Conservation (phyloP, 2,329 filamentous ascomycete genomes). For the Fusarium begoniae region DNA sequence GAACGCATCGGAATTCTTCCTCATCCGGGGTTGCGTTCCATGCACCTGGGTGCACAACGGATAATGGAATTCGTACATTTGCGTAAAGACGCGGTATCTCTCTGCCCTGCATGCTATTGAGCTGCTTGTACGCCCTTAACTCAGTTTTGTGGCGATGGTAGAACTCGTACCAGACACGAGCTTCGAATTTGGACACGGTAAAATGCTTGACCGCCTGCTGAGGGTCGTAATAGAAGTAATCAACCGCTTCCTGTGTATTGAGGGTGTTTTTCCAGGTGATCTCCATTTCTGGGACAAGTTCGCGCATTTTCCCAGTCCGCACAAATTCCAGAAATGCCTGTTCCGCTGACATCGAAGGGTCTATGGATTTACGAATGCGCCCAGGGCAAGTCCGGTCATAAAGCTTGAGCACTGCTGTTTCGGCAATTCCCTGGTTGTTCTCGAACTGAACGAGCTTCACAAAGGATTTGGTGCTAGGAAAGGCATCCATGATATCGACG, state of each 20-base stretch:
- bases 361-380: not conserved
- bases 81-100: not conserved
- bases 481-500: not conserved
- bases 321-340: not conserved
- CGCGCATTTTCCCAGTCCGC: too few relatives aligned
- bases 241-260: too few relatives aligned
- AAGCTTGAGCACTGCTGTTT: not conserved
- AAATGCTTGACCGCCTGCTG: too few relatives aligned
- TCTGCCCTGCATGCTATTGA: not conserved
- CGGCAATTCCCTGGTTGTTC: too few relatives aligned
- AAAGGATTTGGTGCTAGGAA: not conserved
- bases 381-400: not conserved
- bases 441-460: not conserved
- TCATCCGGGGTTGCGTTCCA: too few relatives aligned
- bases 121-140: not conserved
- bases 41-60: too few relatives aligned
- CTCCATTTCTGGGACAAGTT: too few relatives aligned
- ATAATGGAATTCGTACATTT: not conserved
- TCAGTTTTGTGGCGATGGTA: not conserved
- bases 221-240: too few relatives aligned
- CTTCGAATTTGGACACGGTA: not conserved
- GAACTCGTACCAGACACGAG: not conserved
- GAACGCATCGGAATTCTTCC: not conserved
- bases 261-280: too few relatives aligned
- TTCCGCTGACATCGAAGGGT: not conserved